Conservation (phyloP, 805 yeast genomes). For the Metschnikowia lunata region DNA sequence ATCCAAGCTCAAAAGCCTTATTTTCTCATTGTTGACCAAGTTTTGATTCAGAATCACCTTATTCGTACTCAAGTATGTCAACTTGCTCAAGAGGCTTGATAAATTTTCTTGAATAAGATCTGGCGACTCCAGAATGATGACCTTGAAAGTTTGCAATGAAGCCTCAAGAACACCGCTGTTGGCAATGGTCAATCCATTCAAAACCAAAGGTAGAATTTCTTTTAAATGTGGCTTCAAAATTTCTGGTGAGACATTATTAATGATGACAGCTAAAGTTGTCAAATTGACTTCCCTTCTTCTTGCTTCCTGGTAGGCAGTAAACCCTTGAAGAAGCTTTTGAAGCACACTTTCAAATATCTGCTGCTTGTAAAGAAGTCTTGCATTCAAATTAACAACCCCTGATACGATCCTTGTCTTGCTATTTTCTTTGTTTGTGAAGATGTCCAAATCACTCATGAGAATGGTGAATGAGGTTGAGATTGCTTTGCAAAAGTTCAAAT, state of each 20-base stretch:
- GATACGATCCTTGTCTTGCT: slow-evolving; percentile 32
- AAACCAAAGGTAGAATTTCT: slow-evolving; percentile 63
- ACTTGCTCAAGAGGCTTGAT: slow-evolving; percentile 50
- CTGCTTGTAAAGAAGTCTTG: slow-evolving; percentile 74
- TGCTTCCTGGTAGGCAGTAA: slow-evolving; percentile 20
- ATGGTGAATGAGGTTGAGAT: slow-evolving; percentile 57
- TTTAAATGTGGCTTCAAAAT: slow-evolving; percentile 63
- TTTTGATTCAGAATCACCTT: slow-evolving; percentile 14
- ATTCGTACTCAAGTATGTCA: slow-evolving; percentile 37
- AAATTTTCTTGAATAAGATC: slow-evolving; percentile 51
- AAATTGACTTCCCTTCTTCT: slow-evolving; percentile 48
- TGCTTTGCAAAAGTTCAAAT: slow-evolving; percentile 18
- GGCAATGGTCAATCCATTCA: slow-evolving; percentile 55
- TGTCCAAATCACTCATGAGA: slow-evolving; percentile 60
- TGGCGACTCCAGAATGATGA: slow-evolving; percentile 52
- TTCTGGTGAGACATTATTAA: slow-evolving; percentile 59
- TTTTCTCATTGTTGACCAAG: slow-evolving; percentile 40
- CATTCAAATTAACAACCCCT: slow-evolving; percentile 50
- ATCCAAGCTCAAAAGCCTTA: slow-evolving; percentile 53
- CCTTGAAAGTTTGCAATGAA: slow-evolving; percentile 54
- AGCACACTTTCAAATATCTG: slow-evolving; percentile 61
- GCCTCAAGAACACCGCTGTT: slow-evolving; percentile 52
- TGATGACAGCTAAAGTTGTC: slow-evolving; percentile 60
- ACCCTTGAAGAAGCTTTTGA: slow-evolving; percentile 50
- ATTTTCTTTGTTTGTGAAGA: slow-evolving; percentile 44